Evolutionary conservation across 1,284 basidiomycete species (phyloP), one percentile per base, ranked within the genome.

Genomic region (Mycosarcoma mackinlayi): DNA sequence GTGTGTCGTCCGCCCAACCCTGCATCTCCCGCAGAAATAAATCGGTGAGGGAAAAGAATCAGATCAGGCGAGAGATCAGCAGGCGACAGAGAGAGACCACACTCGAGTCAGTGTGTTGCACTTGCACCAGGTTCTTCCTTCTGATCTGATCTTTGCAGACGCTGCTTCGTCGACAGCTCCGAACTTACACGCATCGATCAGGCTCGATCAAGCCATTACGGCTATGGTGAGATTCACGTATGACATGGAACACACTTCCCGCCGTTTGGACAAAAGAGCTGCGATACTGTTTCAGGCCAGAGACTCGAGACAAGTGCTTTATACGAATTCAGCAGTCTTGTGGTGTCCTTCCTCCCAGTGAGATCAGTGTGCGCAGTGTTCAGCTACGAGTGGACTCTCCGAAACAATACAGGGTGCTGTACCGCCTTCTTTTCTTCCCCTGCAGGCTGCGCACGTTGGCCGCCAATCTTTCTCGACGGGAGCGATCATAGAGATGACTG

Each of bases 1-100:
- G 21, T 4, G 56, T 65, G 62, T 65, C 62, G 62, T 65, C 51
- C 55, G 56, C 55, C n/a, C 62, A 59, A 28, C 4, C 49, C 34
- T n/a, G 44, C 44, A 33, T 0, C 30, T 41, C 19, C n/a, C 28
- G 31, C 40, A 23, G 4, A 25, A n/a, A 9, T 19, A 45, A 57
- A 58, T 54, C 50, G 46, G 55, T 62, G 60, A 47, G 47, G 42
- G 21, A n/a, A 14, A 31, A n/a, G n/a, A 9, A 19, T 11, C 34
- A 42, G 27, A 24, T 21, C 34, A 18, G n/a, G 34, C n/a, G n/a
- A 16, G 7, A 35, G 34, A 14, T 35, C 42, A n/a, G 31, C 21
- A 16, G 16, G 5, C 34, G 3, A 35, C 10, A 4, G 16, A 24
- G 19, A 23, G 37, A 19, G 1, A 23, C n/a, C n/a, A n/a, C 11